Percentiles rank a stretch among this genome's conserved stretches.
Evolutionary conservation across 345 rosid species (phyloP).

Genomic region (Odontarrhena argentea): DNA sequence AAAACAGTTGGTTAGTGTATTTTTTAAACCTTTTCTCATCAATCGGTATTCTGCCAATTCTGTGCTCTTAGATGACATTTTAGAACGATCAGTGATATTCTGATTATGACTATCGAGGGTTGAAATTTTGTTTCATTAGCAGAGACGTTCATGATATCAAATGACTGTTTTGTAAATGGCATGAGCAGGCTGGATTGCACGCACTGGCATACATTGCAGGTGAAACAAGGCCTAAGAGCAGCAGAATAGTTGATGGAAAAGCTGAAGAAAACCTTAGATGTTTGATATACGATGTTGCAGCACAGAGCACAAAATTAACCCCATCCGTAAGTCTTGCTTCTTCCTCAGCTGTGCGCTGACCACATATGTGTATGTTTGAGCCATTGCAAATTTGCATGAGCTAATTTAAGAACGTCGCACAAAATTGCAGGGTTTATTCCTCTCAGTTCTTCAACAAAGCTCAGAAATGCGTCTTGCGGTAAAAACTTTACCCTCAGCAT

Average conservation of each 20-base stretch:
- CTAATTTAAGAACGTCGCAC: slow-evolving; percentile 2
- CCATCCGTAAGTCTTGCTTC: slow-evolving; percentile 61
- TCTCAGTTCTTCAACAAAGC: slow-evolving; percentile 77
- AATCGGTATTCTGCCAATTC: neutral
- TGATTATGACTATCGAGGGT: neutral
- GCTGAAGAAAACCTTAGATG: slow-evolving; percentile 80
- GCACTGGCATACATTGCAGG: slow-evolving; percentile 80
- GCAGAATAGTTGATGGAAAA: slow-evolving; percentile 48
- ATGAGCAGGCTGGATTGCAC: slow-evolving; percentile 75
- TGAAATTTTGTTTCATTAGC: slow-evolving; percentile 19
- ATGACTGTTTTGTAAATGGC: slow-evolving; percentile 30
- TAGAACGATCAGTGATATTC: neutral
- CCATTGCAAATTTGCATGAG: slow-evolving; percentile 23
- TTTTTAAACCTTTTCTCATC: neutral
- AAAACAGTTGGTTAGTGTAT: slow-evolving; percentile 74
- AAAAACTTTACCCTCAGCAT: slow-evolving; percentile 38
- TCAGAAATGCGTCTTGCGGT: slow-evolving; percentile 78
- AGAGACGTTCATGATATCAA: slow-evolving; percentile 1
- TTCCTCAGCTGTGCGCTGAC: slow-evolving; percentile 7
- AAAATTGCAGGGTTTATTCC: slow-evolving; percentile 68
- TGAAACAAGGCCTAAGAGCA: slow-evolving; percentile 58
- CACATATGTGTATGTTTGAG: slow-evolving; percentile 16
- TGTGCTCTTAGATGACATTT: neutral
- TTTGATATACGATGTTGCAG: slow-evolving; percentile 73
- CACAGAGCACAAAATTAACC: slow-evolving; percentile 74